Percentiles rank a stretch among this genome's conserved stretches.
Evolutionary conservation across 768 basidiomycete species (phyloP).

Genomic region (Russula lepida): DNA sequence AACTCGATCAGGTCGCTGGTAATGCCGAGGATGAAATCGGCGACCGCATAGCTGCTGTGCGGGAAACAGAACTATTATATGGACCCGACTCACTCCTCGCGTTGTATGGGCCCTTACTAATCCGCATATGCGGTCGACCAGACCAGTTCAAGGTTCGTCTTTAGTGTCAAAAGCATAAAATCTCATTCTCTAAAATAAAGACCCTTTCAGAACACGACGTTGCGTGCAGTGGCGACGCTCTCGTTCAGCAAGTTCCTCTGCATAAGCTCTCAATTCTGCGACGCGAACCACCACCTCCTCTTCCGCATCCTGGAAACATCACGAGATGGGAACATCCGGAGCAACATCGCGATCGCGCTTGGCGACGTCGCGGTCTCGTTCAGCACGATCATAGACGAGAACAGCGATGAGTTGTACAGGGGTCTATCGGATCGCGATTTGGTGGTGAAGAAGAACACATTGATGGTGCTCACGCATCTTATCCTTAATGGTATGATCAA

Average conservation of each 20-base stretch:
- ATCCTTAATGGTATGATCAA: slow-evolving; percentile 99
- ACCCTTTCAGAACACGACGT: slow-evolving; percentile 73
- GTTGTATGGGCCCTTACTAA: slow-evolving; percentile 82
- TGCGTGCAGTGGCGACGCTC: slow-evolving; percentile 80
- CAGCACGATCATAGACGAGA: slow-evolving; percentile 94
- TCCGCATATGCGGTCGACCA: slow-evolving; percentile 84
- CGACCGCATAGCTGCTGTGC: slow-evolving; percentile 73
- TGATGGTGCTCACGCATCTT: slow-evolving; percentile 96
- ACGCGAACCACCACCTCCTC: slow-evolving; percentile 75
- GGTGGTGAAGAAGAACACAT: slow-evolving; percentile 96
- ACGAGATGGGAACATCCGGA: slow-evolving; percentile 80
- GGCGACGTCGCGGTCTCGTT: slow-evolving; percentile 99
- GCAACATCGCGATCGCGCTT: slow-evolving; percentile 95
- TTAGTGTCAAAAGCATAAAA: neutral
- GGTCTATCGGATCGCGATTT: slow-evolving; percentile 82
- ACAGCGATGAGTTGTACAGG: slow-evolving; percentile 90
- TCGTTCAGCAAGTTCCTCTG: slow-evolving; percentile 96
- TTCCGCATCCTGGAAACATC: slow-evolving; percentile 94
- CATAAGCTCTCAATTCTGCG: slow-evolving; percentile 90
- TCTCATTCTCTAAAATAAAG: too few relatives aligned
- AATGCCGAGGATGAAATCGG: slow-evolving; percentile 99
- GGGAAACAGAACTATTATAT: slow-evolving; percentile 84
- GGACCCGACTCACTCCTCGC: slow-evolving; percentile 75
- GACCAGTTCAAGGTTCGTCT: slow-evolving; percentile 76
- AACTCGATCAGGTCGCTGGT: slow-evolving; percentile 94